Percentiles rank a stretch among this genome's conserved stretches.
phyloP scores from a whole-genome alignment of 2,329 filamentous ascomycete genomes.

The Chaetomium sp. region DNA sequence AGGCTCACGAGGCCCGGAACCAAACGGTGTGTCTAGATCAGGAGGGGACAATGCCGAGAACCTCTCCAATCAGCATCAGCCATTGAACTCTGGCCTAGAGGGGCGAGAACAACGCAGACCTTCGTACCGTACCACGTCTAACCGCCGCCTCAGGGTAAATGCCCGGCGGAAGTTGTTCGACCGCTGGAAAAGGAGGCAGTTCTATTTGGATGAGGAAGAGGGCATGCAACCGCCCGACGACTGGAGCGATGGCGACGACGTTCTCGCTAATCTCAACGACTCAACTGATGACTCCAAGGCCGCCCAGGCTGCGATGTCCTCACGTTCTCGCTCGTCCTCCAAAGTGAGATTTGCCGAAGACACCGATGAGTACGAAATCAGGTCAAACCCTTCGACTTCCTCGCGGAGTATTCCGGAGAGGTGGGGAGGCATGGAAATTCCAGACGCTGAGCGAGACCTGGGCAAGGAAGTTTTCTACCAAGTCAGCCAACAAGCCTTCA shows the following conservation, averaged over 20 bases:
- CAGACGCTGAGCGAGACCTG: conserved; percentile 72
- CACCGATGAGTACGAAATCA: conserved; percentile 59
- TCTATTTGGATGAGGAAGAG: conserved; percentile 82
- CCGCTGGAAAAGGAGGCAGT: conserved; percentile 69
- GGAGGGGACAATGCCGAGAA: conserved; percentile 1
- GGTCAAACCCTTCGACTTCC: conserved; percentile 66
- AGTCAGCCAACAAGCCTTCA: conserved; percentile 85
- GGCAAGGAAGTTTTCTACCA: conserved; percentile 88
- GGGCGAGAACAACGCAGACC: conserved; percentile 8
- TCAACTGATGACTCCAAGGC: conserved; percentile 40
- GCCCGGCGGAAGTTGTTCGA: conserved; percentile 55
- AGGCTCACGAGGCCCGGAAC: not conserved
- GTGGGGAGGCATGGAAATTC: conserved; percentile 73
- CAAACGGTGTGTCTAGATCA: conserved; percentile 6
- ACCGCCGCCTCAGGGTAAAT: conserved; percentile 27
- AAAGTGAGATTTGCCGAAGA: conserved; percentile 74
- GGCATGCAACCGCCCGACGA: conserved; percentile 58
- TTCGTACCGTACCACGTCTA: conserved; percentile 6
- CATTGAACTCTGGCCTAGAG: not conserved
- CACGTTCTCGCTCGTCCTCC: conserved; percentile 66
- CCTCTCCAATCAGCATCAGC: not conserved
- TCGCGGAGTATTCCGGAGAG: conserved; percentile 66
- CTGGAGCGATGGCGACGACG: conserved; percentile 56
- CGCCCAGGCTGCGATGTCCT: conserved; percentile 33
- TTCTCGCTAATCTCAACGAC: conserved; percentile 37